A percentile compares a stretch with the other conserved stretches of the same genome.
These are phyloP conservation scores for Leccinum obscurum DNA, from an alignment of 768 basidiomycete genomes.

Conservation along the genomic window DNA sequence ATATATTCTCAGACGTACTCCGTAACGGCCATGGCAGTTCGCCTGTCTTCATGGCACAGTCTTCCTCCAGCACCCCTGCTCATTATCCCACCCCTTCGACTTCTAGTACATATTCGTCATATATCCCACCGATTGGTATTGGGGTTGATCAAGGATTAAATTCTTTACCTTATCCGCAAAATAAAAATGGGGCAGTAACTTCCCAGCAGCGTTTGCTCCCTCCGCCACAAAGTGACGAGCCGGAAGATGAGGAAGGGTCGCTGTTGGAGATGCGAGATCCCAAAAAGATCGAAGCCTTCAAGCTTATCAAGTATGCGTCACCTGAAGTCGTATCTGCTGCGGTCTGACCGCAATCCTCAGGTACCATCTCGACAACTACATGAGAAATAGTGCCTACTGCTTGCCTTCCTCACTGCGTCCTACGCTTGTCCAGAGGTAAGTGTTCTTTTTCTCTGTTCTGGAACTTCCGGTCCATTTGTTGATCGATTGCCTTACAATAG, in stretches of 20 bases:
- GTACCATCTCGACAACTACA: constrained; percentile 91
- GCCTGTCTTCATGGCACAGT: constrained; percentile 59
- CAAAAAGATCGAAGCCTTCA: constrained; percentile 76
- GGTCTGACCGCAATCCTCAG: constrained; percentile 36
- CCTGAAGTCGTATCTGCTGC: not conserved
- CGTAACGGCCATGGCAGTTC: constrained; percentile 50
- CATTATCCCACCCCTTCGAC: constrained; percentile 45
- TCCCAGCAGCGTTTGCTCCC: constrained; percentile 28
- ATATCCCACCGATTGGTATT: constrained; percentile 59
- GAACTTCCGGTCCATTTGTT: not conserved
- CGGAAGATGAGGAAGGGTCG: constrained; percentile 54
- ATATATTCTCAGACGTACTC: constrained; percentile 63
- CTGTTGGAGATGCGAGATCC: constrained; percentile 47
- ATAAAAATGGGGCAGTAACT: constrained; percentile 26
- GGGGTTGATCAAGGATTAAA: constrained; percentile 55
- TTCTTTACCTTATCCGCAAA: constrained; percentile 48
- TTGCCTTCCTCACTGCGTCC: constrained; percentile 86
- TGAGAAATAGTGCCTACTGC: constrained; percentile 81
- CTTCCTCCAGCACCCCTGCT: constrained; percentile 40
- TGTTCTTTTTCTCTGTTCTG: not conserved
- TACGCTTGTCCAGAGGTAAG: constrained; percentile 81
- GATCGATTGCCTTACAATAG: constrained; percentile 36
- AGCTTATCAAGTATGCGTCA: constrained; percentile 68
- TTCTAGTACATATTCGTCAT: constrained; percentile 39
- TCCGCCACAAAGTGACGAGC: constrained; percentile 40